Conservation (phyloP, 2,329 filamentous ascomycete genomes). For the Periconia sp. region DNA sequence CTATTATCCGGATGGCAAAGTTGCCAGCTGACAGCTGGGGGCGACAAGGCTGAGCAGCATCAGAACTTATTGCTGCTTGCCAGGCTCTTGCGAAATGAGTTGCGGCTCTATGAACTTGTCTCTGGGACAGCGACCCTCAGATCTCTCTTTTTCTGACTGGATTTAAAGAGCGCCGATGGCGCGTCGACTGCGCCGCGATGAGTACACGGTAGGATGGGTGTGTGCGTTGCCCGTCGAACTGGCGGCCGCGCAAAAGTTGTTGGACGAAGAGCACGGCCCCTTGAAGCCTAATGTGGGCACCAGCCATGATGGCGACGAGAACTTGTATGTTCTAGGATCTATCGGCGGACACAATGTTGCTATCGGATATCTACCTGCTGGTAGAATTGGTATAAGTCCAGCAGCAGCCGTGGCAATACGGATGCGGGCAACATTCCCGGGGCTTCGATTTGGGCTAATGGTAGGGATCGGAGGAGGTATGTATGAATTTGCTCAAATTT, state of each 20-base stretch:
- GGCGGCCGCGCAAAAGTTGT: constrained; percentile 26
- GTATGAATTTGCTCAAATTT: constrained; percentile 30
- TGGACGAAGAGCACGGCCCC: constrained; percentile 27
- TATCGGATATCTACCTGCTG: constrained; percentile 20
- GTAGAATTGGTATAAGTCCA: constrained; percentile 27
- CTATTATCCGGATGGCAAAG: no score
- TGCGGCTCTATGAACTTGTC: no score
- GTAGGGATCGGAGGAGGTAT: constrained; percentile 26
- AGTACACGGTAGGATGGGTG: constrained; percentile 36
- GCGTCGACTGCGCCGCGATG: constrained; percentile 6
- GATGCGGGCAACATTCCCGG: constrained; percentile 32
- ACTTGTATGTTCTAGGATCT: constrained; percentile 7
- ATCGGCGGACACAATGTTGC: constrained; percentile 30
- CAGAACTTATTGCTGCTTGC: no score
- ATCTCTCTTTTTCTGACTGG: no score
- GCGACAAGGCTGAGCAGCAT: no score
- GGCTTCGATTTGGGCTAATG: constrained; percentile 19
- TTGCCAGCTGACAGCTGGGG: no score
- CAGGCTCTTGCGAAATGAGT: no score
- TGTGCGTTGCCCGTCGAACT: constrained; percentile 34
- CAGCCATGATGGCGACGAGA: constrained; percentile 20
- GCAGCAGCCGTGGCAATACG: constrained; percentile 30
- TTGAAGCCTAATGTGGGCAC: no score
- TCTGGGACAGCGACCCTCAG: no score
- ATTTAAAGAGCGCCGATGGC: constrained; percentile 3